Evolutionary conservation across 768 basidiomycete species (phyloP).

Genomic region (Lactarius evosmus): DNA sequence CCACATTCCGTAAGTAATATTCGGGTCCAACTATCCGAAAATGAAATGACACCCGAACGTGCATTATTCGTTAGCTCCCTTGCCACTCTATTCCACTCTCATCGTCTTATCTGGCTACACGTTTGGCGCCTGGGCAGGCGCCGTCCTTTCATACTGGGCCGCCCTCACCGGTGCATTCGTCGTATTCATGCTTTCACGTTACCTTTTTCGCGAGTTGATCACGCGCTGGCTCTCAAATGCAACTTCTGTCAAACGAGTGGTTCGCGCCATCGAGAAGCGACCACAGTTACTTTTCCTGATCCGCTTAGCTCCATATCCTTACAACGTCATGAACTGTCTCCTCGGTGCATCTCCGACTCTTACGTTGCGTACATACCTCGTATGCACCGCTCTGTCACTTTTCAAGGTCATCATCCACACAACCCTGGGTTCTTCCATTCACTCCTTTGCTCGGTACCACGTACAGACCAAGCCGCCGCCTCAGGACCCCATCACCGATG

Average conservation of each 20-base stretch:
- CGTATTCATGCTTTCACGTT: constrained; percentile 79
- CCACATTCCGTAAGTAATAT: constrained; percentile 72
- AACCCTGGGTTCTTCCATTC: constrained; percentile 79
- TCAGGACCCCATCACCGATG: constrained; percentile 30
- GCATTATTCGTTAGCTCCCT: constrained; percentile 54
- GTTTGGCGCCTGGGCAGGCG: constrained; percentile 80
- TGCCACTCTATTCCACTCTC: constrained; percentile 91
- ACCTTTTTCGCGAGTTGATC: constrained; percentile 67
- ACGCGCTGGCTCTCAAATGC: constrained; percentile 69
- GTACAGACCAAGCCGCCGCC: constrained; percentile 24
- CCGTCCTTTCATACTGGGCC: constrained; percentile 81
- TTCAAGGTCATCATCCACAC: constrained; percentile 93
- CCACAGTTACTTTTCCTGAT: constrained; percentile 89
- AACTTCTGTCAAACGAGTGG: constrained; percentile 70
- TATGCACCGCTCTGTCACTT: constrained; percentile 78
- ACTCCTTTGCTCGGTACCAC: constrained; percentile 74
- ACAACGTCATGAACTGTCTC: constrained; percentile 94
- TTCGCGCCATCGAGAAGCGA: constrained; percentile 82
- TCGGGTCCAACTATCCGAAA: constrained; percentile 25
- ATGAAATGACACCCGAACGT: constrained; percentile 15
- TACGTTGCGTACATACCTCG: constrained; percentile 71
- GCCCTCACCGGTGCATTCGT: constrained; percentile 80
- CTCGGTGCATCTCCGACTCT: constrained; percentile 84
- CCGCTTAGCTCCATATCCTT: constrained; percentile 87
- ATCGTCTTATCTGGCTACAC: constrained; percentile 92